Conservation (phyloP, 2,329 filamentous ascomycete genomes). For the Botrytis cinerea region DNA sequence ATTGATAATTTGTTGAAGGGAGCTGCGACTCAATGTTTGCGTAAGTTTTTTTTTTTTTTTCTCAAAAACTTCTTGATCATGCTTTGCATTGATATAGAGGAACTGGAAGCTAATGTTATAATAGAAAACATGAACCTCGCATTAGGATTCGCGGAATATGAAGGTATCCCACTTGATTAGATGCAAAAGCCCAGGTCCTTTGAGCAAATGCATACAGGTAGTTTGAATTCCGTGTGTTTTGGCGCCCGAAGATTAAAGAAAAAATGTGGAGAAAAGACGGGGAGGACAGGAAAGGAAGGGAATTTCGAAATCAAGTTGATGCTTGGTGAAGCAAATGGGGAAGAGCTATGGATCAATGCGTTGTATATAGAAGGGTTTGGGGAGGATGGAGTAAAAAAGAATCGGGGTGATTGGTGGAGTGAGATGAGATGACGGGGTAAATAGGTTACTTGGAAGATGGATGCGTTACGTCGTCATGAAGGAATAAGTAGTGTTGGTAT, state of each 20-base stretch:
- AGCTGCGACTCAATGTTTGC: conserved; percentile 87
- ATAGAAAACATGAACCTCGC: conserved; percentile 90
- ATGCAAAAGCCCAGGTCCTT: conserved; percentile 11
- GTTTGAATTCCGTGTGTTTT: conserved; percentile 22
- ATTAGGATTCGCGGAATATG: conserved; percentile 85
- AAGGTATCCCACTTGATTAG: conserved; percentile 68
- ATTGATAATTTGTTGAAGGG: conserved; percentile 96
- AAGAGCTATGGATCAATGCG: background rate
- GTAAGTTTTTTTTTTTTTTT: conserved; percentile 54
- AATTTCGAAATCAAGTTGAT: background rate
- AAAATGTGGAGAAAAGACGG: background rate
- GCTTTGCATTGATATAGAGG: conserved; percentile 20
- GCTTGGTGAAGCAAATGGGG: background rate
- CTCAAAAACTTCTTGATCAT: background rate
- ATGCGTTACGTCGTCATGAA: background rate
- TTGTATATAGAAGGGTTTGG: background rate
- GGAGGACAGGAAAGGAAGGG: background rate
- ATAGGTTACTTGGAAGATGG: background rate
- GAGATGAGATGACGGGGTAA: background rate
- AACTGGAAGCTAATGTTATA: background rate
- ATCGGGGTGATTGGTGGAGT: background rate
- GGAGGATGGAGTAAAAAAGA: background rate
- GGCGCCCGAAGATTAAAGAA: background rate
- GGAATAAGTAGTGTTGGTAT: background rate
- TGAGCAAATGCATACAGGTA: conserved; percentile 22